phyloP scores from a whole-genome alignment of 129 eudicot species.

The Heracleum sosnowskyi region DNA sequence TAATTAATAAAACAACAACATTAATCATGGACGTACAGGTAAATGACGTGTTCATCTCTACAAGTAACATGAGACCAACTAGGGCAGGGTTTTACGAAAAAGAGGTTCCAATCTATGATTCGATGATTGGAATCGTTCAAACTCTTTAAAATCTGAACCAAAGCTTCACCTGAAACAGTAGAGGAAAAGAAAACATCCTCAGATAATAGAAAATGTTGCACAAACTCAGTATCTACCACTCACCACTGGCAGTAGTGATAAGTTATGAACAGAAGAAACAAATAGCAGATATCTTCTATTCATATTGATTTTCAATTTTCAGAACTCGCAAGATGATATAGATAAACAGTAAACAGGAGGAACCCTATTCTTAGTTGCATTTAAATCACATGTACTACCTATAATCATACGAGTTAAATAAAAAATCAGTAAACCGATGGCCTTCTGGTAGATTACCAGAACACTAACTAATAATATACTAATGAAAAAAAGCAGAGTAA shows the following conservation, averaged over 20 bases:
- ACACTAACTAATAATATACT: neutral
- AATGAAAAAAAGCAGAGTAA: neutral
- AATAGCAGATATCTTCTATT: neutral
- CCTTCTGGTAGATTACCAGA: neutral
- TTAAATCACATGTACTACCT: neutral
- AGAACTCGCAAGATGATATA: neutral
- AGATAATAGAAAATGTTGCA: neutral
- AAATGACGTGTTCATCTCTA: constrained; percentile 53
- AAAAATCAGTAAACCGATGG: neutral
- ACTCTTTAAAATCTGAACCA: constrained; percentile 37
- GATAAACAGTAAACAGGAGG: neutral
- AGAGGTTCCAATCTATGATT: constrained; percentile 51
- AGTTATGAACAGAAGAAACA: neutral
- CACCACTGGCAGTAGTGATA: neutral
- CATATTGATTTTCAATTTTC: neutral
- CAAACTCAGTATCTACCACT: neutral
- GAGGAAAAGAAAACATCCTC: constrained; percentile 5
- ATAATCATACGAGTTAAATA: neutral
- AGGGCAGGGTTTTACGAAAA: constrained; percentile 71
- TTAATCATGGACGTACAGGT: constrained; percentile 44
- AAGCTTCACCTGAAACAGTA: constrained; percentile 53
- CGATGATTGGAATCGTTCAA: constrained; percentile 55
- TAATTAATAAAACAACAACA: neutral
- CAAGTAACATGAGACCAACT: constrained; percentile 94
- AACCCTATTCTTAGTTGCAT: neutral